Evolutionary conservation across 1,284 basidiomycete genomes (phyloP).

Genomic region (Rugosomyces carneus): DNA sequence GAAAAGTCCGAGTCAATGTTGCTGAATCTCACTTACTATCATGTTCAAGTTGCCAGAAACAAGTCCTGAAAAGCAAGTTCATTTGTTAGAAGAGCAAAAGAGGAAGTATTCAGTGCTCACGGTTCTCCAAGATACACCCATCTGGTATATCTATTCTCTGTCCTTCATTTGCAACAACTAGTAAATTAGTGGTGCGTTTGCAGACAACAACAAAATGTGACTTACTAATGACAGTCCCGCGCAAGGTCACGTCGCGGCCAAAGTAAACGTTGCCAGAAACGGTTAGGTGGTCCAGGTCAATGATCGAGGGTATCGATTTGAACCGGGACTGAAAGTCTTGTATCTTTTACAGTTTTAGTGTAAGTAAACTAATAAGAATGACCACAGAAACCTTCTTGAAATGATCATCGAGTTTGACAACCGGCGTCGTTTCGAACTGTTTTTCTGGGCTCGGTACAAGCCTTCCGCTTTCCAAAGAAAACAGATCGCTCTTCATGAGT

Average conservation of each 20-base stretch:
- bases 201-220: slow-evolving; percentile 4
- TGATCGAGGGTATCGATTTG: slow-evolving; percentile 92
- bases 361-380: not conserved
- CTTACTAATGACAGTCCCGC: slow-evolving; percentile 78
- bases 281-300: slow-evolving; percentile 94
- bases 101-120: slow-evolving; percentile 30
- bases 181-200: slow-evolving; percentile 8
- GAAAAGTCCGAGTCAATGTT: not conserved
- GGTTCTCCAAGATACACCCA: slow-evolving; percentile 90
- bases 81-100: slow-evolving; percentile 1
- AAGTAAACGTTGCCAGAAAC: slow-evolving; percentile 96
- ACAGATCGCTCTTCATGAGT: slow-evolving; percentile 95
- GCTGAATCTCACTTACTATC: slow-evolving; percentile 37
- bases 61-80: slow-evolving; percentile 31
- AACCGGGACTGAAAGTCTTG: slow-evolving; percentile 95
- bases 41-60: slow-evolving; percentile 62
- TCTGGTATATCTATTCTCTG: slow-evolving; percentile 94
- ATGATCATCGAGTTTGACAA: slow-evolving; percentile 94
- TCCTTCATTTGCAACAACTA: slow-evolving; percentile 80
- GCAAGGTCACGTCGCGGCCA: slow-evolving; percentile 84
- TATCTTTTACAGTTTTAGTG: slow-evolving; percentile 52
- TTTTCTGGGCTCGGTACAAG: slow-evolving; percentile 83
- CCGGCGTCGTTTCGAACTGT: slow-evolving; percentile 91
- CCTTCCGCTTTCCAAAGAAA: slow-evolving; percentile 90
- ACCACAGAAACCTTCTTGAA: slow-evolving; percentile 57